Evolutionary conservation across 805 yeast species (phyloP).

Genomic region (Citeromyces nyonsensis): DNA sequence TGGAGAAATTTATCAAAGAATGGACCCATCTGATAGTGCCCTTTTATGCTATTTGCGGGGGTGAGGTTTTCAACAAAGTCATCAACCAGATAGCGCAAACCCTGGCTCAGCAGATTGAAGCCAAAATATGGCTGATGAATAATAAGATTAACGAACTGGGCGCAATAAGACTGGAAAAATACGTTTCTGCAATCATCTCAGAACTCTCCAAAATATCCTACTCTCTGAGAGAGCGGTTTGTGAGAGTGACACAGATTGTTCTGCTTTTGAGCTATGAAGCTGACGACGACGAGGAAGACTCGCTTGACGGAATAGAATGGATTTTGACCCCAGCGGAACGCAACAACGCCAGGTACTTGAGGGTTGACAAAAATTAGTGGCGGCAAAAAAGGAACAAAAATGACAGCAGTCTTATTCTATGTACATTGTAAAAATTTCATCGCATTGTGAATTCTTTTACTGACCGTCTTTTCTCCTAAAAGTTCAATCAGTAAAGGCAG

Average conservation of each 20-base stretch:
- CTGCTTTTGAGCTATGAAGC: conserved; percentile 75
- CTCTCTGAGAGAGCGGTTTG: conserved; percentile 60
- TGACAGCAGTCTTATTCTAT: too few relatives aligned
- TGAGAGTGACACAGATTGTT: conserved; percentile 72
- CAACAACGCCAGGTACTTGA: conserved; percentile 37
- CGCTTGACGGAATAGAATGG: conserved; percentile 33
- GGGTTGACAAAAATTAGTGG: conserved; percentile 31
- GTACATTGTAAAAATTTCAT: neutral
- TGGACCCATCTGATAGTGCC: conserved; percentile 61
- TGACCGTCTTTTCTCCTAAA: conserved; percentile 28
- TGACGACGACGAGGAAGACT: conserved; percentile 25
- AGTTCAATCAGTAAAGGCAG: conserved; percentile 40
- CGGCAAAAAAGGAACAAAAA: too few relatives aligned
- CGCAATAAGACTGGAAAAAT: conserved; percentile 70
- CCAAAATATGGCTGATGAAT: conserved; percentile 49
- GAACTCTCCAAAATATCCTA: conserved; percentile 64
- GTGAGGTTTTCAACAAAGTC: conserved; percentile 31
- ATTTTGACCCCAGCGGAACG: conserved; percentile 67
- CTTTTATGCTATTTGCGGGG: conserved; percentile 21
- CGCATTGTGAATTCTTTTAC: conserved; percentile 8
- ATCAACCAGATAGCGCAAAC: conserved; percentile 31
- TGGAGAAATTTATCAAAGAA: conserved; percentile 33
- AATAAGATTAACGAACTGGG: conserved; percentile 71
- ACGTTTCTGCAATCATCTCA: conserved; percentile 57
- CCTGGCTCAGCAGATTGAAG: conserved; percentile 44